Conservation (phyloP, 768 basidiomycete genomes). For the Crassisporium funariophilum region DNA sequence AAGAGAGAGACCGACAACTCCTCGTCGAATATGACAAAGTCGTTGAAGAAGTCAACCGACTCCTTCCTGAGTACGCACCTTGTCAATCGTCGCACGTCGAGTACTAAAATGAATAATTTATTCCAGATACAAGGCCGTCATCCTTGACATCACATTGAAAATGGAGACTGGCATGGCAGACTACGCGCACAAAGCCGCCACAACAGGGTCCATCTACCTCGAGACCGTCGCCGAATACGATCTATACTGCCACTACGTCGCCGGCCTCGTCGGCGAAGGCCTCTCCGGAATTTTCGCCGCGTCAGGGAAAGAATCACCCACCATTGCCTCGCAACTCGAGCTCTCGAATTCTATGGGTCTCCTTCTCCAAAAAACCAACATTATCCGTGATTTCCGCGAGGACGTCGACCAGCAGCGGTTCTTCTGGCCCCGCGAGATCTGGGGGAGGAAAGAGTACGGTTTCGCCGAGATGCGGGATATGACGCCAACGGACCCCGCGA, state of each 20-base stretch:
- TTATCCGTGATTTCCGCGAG: conserved; percentile 93
- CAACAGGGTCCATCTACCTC: conserved; percentile 69
- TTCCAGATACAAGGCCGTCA: conserved; percentile 71
- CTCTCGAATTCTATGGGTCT: conserved; percentile 95
- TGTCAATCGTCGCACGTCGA: conserved; percentile 1
- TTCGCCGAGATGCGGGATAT: conserved; percentile 75
- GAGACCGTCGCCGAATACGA: conserved; percentile 86
- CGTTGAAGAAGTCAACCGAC: conserved; percentile 74
- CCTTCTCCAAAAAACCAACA: conserved; percentile 96
- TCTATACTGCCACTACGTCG: conserved; percentile 98
- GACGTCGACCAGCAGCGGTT: conserved; percentile 81
- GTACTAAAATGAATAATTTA: background rate
- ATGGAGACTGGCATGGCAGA: conserved; percentile 98
- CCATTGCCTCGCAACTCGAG: conserved; percentile 79
- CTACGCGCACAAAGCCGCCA: conserved; percentile 81
- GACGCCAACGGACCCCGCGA: conserved; percentile 46
- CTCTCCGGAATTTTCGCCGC: conserved; percentile 86
- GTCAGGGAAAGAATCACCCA: conserved; percentile 77
- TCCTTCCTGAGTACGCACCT: conserved; percentile 60
- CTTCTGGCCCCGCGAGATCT: conserved; percentile 97
- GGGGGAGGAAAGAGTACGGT: conserved; percentile 64
- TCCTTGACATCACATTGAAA: conserved; percentile 79
- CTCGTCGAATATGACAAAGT: conserved; percentile 83
- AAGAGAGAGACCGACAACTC: conserved; percentile 86
- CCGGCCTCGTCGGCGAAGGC: conserved; percentile 96